Base-by-base conservation (phyloP, 306 rosid species). In the Elaeagnus macrophylla region DNA sequence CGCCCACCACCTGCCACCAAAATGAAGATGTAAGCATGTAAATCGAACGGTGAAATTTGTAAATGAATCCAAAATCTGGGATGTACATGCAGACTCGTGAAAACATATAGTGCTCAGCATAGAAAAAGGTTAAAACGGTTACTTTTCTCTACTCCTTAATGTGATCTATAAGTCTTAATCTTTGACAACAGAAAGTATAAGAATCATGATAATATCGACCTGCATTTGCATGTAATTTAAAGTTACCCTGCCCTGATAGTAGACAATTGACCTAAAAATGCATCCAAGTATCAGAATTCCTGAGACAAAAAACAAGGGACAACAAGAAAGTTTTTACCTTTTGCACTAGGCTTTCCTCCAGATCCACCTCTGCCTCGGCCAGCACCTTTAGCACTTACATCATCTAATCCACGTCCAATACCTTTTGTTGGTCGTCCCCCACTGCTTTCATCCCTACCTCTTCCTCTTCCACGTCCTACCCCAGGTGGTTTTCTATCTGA, bases 391-490 rank as follows among this genome's bases (percentile, higher is more conserved):
- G 95, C 56, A 64, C 80, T 64, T 45, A 87, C 87, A 54, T 90
- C 97, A 40, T 91, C 96, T 17, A 86, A 18, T 61, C 96, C 96
- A 47, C 97, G 96, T 32, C 96, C 97, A 60, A 84, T 82, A 51
- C 96, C 96, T 75, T 86, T 90, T 9, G 75, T 18, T 59, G 62
- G 91, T 37, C 97, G 83, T 53, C 89, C 96, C 42, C 91, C 51
- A 60, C 32, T 25, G 32, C 77, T 91, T 25, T 93, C 99, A 36
- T 88, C 85, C 37, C 99, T 76, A 17, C 67, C 58, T 75, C 99
- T 81, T 66, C 99, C 99, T 69, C 99, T 87, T 56, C 99, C 96
- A 12, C 96, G 96, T 7, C 99, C 99, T 48, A 93, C 95, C 32
- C 95, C 94, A 64, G 89, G 99, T 35, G 99, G 99, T 70, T 82